Base-by-base conservation (phyloP, 139 green algal species). In the Chlamydomonas sp. region DNA sequence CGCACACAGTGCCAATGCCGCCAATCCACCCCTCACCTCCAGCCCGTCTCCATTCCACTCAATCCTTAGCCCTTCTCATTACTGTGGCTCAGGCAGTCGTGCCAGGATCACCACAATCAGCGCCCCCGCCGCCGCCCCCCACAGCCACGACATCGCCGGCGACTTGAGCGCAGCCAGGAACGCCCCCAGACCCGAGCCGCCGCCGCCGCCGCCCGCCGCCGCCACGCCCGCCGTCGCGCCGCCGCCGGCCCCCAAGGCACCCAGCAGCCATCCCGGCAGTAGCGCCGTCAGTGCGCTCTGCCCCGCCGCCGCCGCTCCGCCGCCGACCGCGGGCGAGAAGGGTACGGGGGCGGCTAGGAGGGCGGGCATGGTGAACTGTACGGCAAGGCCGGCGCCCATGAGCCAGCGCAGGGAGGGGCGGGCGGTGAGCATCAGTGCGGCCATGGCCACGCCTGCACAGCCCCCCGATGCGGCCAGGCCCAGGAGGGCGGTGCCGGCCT, bases 121-220 rank as follows among this genome's bases (percentile, higher is more conserved):
- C 4, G 75, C 84, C 0, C 63, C 84, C 75, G 75, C 84, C 16
- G 75, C 84, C 63, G 75, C 84, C 31, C 84, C 84, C 74, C 74
- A 88, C 84, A 88, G 75, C 84, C 84, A 88, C 16, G 84, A 83
- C 75, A 83, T 82, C 8, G 84, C 75, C 1, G 84, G 84, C 3
- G 75, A 49, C 75, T 87, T 80, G 15, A 87, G 83, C 62, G 73
- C 72, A 16, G 73, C n/a, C 72, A 80, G 1, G 63, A 87, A 87
- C 17, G 14, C 63, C 57, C 62, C 20, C 17, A 31, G 73, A 5
- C 18, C 66, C 1, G n/a, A 57, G 7, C 4, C 12, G 5, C 59
- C 62, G 57, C 49, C 3, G 1, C 49, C 74, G 72, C 9, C n/a
- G 49, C 49, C 73, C 73, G 7, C 57, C 60, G 75, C 4, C 75